Conservation (phyloP, 208 protist genomes). For the Trichomonas vaginalis region DNA sequence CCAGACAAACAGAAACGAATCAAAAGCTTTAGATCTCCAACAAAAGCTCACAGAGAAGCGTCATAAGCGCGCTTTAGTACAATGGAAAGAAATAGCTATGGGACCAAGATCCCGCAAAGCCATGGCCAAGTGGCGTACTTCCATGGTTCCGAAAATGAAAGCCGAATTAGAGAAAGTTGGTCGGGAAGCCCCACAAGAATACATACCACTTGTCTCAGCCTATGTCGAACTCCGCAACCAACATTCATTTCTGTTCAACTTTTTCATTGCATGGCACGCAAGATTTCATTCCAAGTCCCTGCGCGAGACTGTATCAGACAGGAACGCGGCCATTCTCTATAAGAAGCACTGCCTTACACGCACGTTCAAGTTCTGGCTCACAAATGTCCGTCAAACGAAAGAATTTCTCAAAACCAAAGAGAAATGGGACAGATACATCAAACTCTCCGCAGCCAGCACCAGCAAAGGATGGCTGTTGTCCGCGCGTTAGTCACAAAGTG, state of each 20-base stretch:
- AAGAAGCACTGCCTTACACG: not conserved
- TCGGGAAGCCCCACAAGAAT: not conserved
- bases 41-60: not conserved
- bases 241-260: not conserved
- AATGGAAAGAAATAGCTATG: not conserved
- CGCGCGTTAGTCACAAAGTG: not conserved
- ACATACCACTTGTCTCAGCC: not conserved
- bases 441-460: not conserved
- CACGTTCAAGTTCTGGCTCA: not conserved
- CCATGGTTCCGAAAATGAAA: slow-evolving; percentile 10
- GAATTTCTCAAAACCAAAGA: not conserved
- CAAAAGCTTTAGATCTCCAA: not conserved
- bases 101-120: not conserved
- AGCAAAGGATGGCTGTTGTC: not conserved
- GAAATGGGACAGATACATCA: not conserved
- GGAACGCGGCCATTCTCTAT: not conserved
- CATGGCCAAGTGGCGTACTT: not conserved
- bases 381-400: not conserved
- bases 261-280: not conserved
- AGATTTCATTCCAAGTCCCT: not conserved
- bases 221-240: not conserved
- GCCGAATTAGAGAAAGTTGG: not conserved
- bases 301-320: not conserved
- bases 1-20: not conserved
- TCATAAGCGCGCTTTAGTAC: not conserved